Base-by-base conservation (phyloP, 2,329 filamentous ascomycete species). In the Davidsoniella virescens region DNA sequence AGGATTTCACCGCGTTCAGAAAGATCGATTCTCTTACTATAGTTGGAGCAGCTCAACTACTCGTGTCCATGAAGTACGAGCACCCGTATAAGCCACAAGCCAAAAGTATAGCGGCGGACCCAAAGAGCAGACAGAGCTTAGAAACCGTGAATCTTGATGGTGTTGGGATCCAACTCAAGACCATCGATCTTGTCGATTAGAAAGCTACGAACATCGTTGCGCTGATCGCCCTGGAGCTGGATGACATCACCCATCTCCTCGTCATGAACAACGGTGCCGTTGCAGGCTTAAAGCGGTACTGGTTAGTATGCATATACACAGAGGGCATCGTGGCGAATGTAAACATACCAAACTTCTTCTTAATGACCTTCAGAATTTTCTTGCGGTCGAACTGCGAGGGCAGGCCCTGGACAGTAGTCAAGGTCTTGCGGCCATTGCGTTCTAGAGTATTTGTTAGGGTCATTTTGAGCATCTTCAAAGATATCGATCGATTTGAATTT, bases 371-470 rank as follows among this genome's bases (percentile, higher is more conserved):
- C 64, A 98, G 82, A 67, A 98, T 95, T 75, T 95, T 95, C 81
- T 95, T 96, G 71, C 92, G 87, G 72, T 95, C 90, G 65, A 95
- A 96, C 68, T 96, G 95, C 76, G 92, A 92, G 57, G 92, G 90
- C 63, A 98, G 82, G 71, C 92, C 92, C 79, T 96, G 90, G 64
- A 98, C 88, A 63, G 92, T 98, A 63, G 92, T 98, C 84, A 98
- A 78, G 75, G 92, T 96, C 80, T 98, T 98, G 71, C 92, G 92
- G 81, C 92, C 92, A 96, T 98, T 98, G 74, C 92, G 92, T 75
- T 98, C 90, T 96, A 68, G 33, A 10, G 29, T 20, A 3, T 6
- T 37, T 18, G 36, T 42, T 42, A 50, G 33, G 26, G 18, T 12
- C 23, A 36, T 49, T 20, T 37, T 17, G 26, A 18, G n/a, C 5